phyloP scores from a whole-genome alignment of 2,329 filamentous ascomycete genomes.

The Aspergillus unguis region DNA sequence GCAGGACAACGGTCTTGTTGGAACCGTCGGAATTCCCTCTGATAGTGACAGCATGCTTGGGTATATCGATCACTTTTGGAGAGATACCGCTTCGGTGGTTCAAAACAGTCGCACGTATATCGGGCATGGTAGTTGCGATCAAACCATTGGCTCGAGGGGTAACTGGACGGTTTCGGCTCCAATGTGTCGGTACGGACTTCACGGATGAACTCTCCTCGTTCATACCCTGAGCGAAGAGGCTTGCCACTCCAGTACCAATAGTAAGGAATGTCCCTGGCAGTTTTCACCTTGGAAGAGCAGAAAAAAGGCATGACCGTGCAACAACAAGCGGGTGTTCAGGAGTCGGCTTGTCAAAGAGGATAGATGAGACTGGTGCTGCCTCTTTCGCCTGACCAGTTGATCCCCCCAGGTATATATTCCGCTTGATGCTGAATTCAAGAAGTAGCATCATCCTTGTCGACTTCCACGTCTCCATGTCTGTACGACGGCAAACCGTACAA shows the following conservation, averaged over 20 bases:
- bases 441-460: background rate
- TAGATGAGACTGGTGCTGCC: background rate
- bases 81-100: background rate
- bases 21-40: background rate
- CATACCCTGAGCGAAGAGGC: constrained; percentile 15
- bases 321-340: too few relatives aligned
- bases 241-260: constrained; percentile 26
- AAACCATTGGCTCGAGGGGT: background rate
- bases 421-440: background rate
- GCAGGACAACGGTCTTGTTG: background rate
- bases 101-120: background rate
- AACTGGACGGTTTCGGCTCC: background rate
- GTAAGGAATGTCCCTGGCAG: constrained; percentile 16
- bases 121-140: background rate
- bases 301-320: constrained; percentile 6
- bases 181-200: constrained; percentile 7
- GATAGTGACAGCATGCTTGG: background rate
- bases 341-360: background rate
- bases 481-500: constrained; percentile 3
- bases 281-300: background rate
- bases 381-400: background rate
- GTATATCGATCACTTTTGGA: background rate
- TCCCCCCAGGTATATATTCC: constrained; percentile 4
- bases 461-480: background rate
- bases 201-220: constrained; percentile 17